phyloP scores from a whole-genome alignment of 2,329 filamentous ascomycete genomes.

The Cryoendolithus antarcticus region DNA sequence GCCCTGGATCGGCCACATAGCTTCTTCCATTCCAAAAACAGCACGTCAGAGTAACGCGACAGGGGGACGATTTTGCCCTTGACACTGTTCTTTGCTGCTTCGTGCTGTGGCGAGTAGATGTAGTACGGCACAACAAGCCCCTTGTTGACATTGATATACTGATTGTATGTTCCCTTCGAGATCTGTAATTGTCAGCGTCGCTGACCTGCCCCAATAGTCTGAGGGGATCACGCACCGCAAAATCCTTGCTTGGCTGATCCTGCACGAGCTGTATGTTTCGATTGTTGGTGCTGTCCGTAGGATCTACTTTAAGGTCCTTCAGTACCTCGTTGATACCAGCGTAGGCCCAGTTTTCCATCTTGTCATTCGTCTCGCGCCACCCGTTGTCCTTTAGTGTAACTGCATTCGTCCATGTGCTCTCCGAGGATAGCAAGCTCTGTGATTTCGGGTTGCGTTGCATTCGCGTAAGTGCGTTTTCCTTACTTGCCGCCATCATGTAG shows the following conservation, averaged over 20 bases:
- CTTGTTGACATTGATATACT: constrained; percentile 2
- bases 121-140: constrained; percentile 3
- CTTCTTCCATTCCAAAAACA: constrained; percentile 2
- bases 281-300: constrained; percentile 1
- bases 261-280: constrained; percentile 3
- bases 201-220: neutral
- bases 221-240: constrained; percentile 1
- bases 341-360: constrained; percentile 2
- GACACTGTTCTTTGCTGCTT: neutral
- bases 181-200: constrained; percentile 1
- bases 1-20: neutral
- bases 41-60: constrained; percentile 4
- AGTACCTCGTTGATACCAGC: constrained; percentile 4
- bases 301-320: constrained; percentile 4
- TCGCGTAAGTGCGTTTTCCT: constrained; percentile 2
- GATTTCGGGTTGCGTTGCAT: constrained; percentile 3
- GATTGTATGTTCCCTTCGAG: constrained; percentile 1
- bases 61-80: constrained; percentile 1
- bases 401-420: constrained; percentile 2
- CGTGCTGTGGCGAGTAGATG: constrained; percentile 3
- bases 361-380: neutral
- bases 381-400: neutral
- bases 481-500: constrained; percentile 4
- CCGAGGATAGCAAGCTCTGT: neutral
- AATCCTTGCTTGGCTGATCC: constrained; percentile 3